Evolutionary conservation across 768 basidiomycete species (phyloP).

Genomic region (Heimioporus sp.): DNA sequence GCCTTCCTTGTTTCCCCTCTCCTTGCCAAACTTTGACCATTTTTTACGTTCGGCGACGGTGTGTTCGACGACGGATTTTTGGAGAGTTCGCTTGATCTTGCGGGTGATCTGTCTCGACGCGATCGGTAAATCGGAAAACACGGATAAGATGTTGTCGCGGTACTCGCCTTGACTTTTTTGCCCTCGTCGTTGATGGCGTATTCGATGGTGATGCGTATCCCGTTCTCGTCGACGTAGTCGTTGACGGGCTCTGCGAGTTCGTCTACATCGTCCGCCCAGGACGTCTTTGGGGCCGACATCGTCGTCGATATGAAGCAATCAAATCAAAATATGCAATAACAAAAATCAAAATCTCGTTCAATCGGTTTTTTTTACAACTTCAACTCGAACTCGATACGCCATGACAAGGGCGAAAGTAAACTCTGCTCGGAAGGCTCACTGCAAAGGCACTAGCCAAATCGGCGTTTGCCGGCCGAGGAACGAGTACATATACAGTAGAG

Average conservation of each 20-base stretch:
- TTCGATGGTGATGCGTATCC: conserved; percentile 81
- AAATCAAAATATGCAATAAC: too few relatives aligned
- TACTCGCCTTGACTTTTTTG: conserved; percentile 84
- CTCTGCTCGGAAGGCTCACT: too few relatives aligned
- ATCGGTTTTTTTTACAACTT: too few relatives aligned
- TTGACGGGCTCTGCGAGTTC: conserved; percentile 60
- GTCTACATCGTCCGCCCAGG: conserved; percentile 88
- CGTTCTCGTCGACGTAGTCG: conserved; percentile 81
- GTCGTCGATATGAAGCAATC: conserved; percentile 2
- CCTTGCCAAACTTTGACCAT: conserved; percentile 92
- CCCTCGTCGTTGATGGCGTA: conserved; percentile 88
- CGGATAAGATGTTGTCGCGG: not conserved
- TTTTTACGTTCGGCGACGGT: conserved; percentile 90
- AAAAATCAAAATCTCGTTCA: too few relatives aligned
- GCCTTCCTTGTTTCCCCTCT: conserved; percentile 82
- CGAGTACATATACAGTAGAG: conserved; percentile 34
- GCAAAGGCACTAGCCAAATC: too few relatives aligned
- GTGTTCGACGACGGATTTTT: conserved; percentile 93
- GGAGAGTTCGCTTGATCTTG: conserved; percentile 79
- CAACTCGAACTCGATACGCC: too few relatives aligned
- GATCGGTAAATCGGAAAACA: not conserved
- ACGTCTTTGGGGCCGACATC: conserved; percentile 52
- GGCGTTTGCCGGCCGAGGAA: conserved; percentile 12
- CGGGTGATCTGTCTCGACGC: conserved; percentile 66
- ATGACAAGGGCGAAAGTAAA: too few relatives aligned